phyloP scores from a whole-genome alignment of 352 stramenopile species.

The Phytophthora rubi region DNA sequence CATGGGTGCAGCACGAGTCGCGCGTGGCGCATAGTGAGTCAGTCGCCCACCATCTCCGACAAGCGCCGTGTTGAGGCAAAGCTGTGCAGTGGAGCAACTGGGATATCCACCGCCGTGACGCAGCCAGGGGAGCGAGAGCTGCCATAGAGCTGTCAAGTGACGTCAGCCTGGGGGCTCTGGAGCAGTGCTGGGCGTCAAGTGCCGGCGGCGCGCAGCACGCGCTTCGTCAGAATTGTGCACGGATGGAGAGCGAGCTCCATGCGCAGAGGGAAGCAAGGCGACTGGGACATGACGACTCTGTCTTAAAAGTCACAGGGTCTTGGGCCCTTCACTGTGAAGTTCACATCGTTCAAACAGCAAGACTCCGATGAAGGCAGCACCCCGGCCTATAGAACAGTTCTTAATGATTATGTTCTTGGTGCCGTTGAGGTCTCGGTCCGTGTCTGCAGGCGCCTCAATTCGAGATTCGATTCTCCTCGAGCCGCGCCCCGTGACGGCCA shows the following conservation, averaged over 20 bases:
- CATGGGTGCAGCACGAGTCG: not conserved
- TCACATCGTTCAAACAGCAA: too few species aligned
- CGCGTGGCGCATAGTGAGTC: not conserved
- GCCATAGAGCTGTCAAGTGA: conserved; percentile 1
- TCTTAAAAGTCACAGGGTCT: too few species aligned
- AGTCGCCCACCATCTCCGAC: not conserved
- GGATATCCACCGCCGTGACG: conserved; percentile 3
- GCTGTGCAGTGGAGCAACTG: not conserved
- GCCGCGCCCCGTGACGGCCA: too few species aligned
- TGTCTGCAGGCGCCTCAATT: too few species aligned
- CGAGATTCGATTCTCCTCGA: too few species aligned
- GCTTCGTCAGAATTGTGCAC: too few species aligned
- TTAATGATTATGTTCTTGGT: too few species aligned
- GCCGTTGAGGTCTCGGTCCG: too few species aligned
- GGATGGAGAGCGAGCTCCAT: not conserved
- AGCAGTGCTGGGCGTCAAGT: conserved; percentile 10
- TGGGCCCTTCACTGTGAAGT: too few species aligned
- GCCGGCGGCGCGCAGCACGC: conserved; percentile 4
- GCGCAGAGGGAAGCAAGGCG: not conserved
- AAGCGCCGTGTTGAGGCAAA: not conserved
- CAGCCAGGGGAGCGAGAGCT: conserved; percentile 2
- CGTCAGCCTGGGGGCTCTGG: conserved; percentile 1
- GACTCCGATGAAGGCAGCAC: too few species aligned
- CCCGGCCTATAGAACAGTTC: too few species aligned
- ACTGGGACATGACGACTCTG: not conserved